Percentiles rank a stretch among this genome's conserved stretches.
phyloP scores from a whole-genome alignment of 2,329 filamentous ascomycete genomes.

The Calonectria pauciramosa region DNA sequence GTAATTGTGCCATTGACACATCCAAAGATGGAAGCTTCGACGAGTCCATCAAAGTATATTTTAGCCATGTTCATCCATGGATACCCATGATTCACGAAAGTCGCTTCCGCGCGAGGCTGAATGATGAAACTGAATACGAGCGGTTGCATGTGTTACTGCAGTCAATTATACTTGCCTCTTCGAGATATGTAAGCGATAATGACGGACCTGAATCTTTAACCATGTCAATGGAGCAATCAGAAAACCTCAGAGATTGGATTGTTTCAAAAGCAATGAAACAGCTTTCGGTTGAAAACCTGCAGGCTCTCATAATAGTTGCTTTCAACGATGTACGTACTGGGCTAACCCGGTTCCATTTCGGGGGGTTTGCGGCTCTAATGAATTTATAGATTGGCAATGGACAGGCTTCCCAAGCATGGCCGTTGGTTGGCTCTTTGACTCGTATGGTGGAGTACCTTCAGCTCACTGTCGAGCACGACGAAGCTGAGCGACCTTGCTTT shows the following conservation, averaged over 20 bases:
- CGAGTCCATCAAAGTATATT: constrained; percentile 50
- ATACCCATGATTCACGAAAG: constrained; percentile 54
- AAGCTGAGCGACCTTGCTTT: constrained; percentile 44
- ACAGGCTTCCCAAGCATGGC: constrained; percentile 16
- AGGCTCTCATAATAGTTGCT: constrained; percentile 53
- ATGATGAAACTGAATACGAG: constrained; percentile 34
- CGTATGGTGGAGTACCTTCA: constrained; percentile 46
- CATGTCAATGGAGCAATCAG: neutral
- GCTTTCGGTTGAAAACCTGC: constrained; percentile 52
- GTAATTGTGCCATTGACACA: neutral
- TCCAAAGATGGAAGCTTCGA: constrained; percentile 31
- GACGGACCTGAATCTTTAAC: constrained; percentile 34
- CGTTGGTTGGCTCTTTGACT: constrained; percentile 41
- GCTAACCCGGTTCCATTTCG: constrained; percentile 38
- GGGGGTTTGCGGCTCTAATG: constrained; percentile 30
- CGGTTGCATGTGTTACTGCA: constrained; percentile 51
- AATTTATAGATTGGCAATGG: constrained; percentile 44
- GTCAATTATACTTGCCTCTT: constrained; percentile 48
- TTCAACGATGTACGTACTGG: constrained; percentile 47
- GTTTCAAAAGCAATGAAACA: constrained; percentile 47
- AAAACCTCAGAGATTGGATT: constrained; percentile 22
- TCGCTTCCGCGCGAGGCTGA: constrained; percentile 44
- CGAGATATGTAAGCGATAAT: constrained; percentile 39
- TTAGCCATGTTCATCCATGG: constrained; percentile 54
- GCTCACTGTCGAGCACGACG: constrained; percentile 44